Conservation (phyloP, 768 basidiomycete species). For the Phylloporus scabripes region DNA sequence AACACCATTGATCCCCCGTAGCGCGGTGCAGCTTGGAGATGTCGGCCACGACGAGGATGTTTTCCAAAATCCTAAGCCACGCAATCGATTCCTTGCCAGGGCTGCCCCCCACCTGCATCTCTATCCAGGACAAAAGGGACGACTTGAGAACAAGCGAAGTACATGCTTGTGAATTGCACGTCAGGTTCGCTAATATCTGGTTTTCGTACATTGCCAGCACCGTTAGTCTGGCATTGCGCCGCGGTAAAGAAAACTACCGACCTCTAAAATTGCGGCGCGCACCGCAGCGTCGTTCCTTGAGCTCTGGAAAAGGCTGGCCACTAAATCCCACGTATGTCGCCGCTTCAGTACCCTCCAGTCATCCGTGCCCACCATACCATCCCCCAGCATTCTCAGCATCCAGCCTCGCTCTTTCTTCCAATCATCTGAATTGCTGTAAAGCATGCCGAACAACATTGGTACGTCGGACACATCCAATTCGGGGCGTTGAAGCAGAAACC, state of each 20-base stretch:
- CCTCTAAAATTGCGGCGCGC: slow-evolving; percentile 63
- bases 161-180: slow-evolving; percentile 62
- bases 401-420: slow-evolving; percentile 88
- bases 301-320: slow-evolving; percentile 78
- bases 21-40: slow-evolving; percentile 45
- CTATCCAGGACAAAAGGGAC: slow-evolving; percentile 75
- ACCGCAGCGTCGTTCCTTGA: slow-evolving; percentile 47
- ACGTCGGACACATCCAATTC: slow-evolving; percentile 77
- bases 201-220: neutral
- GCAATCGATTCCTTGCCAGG: slow-evolving; percentile 40
- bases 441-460: slow-evolving; percentile 84
- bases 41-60: slow-evolving; percentile 50
- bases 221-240: neutral
- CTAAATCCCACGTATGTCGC: slow-evolving; percentile 82
- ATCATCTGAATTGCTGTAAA: slow-evolving; percentile 72
- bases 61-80: slow-evolving; percentile 65
- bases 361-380: slow-evolving; percentile 66
- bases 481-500: slow-evolving; percentile 88
- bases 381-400: slow-evolving; percentile 79
- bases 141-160: slow-evolving; percentile 68
- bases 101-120: slow-evolving; percentile 50
- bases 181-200: slow-evolving; percentile 72
- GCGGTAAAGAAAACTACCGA: slow-evolving; percentile 25
- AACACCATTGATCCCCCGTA: slow-evolving; percentile 57
- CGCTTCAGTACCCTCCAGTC: slow-evolving; percentile 82